Evolutionary conservation across 257 asterid genomes (phyloP).

Genomic region (Mitragyna speciosa): DNA sequence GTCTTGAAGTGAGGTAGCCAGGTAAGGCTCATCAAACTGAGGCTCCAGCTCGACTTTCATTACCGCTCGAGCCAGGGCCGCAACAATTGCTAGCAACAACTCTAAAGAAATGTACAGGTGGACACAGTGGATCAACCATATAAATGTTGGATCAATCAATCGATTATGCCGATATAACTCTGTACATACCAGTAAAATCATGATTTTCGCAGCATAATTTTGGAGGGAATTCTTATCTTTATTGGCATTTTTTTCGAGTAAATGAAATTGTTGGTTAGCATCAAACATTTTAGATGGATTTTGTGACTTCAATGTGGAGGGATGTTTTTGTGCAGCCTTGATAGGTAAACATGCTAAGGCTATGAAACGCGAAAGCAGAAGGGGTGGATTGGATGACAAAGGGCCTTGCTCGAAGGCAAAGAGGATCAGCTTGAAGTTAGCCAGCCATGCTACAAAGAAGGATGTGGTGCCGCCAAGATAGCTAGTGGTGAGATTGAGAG

Average conservation of each 20-base stretch:
- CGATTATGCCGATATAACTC: conserved; percentile 9
- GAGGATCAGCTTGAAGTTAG: conserved; percentile 46
- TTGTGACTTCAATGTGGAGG: neutral
- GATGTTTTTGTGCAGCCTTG: conserved; percentile 5
- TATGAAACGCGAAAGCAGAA: conserved; percentile 36
- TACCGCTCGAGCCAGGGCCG: conserved; percentile 12
- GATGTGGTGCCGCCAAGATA: conserved; percentile 42
- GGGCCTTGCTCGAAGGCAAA: conserved; percentile 54
- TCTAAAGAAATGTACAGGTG: conserved; percentile 17
- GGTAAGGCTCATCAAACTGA: conserved; percentile 48
- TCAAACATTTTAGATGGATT: neutral
- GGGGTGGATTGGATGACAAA: conserved; percentile 30
- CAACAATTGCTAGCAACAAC: conserved; percentile 7
- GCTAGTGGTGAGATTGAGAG: conserved; percentile 43
- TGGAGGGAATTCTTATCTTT: conserved; percentile 18
- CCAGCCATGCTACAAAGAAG: conserved; percentile 59
- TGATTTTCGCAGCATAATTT: conserved; percentile 21
- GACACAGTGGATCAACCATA: conserved; percentile 11
- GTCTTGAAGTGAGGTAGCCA: conserved; percentile 55
- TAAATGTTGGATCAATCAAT: conserved; percentile 23
- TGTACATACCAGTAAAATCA: conserved; percentile 21
- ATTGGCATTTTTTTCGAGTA: neutral
- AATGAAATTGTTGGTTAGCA: neutral
- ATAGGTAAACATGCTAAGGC: conserved; percentile 47
- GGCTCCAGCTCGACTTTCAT: conserved; percentile 42